phyloP scores from a whole-genome alignment of 2,329 filamentous ascomycete genomes.

The Monilinia laxa region DNA sequence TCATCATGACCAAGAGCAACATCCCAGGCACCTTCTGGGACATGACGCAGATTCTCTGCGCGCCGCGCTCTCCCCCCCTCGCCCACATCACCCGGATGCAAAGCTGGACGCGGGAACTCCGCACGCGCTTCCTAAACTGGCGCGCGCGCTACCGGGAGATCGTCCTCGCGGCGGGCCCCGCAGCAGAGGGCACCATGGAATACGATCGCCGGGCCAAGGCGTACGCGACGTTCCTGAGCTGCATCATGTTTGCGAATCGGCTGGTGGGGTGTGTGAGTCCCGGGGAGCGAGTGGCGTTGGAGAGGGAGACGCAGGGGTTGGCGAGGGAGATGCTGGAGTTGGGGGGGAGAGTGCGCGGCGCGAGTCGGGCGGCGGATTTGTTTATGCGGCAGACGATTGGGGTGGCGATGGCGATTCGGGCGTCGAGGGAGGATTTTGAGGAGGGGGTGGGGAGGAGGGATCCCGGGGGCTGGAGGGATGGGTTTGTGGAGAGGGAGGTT shows the following conservation, averaged over 20 bases:
- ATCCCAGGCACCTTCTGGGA: slow-evolving; percentile 40
- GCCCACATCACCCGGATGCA: neutral
- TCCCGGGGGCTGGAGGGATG: neutral
- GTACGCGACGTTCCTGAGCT: slow-evolving; percentile 36
- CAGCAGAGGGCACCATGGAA: slow-evolving; percentile 23
- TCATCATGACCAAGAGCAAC: slow-evolving; percentile 33
- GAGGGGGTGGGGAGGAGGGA: neutral
- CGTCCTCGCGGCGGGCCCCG: slow-evolving; percentile 22
- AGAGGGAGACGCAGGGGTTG: slow-evolving; percentile 37
- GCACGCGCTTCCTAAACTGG: slow-evolving; percentile 29
- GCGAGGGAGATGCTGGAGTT: slow-evolving; percentile 38
- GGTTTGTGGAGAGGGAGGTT: slow-evolving; percentile 10
- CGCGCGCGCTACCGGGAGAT: neutral
- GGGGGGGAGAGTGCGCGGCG: slow-evolving; percentile 31
- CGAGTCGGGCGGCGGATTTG: neutral
- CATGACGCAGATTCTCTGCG: slow-evolving; percentile 30
- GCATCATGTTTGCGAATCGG: slow-evolving; percentile 34
- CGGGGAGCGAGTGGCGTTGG: slow-evolving; percentile 32
- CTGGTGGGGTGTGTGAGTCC: slow-evolving; percentile 29
- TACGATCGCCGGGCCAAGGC: slow-evolving; percentile 33
- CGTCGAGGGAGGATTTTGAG: slow-evolving; percentile 3
- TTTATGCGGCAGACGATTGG: slow-evolving; percentile 21
- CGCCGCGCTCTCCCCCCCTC: neutral
- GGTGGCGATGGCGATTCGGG: slow-evolving; percentile 10
- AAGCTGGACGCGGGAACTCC: slow-evolving; percentile 16